These are phyloP conservation scores for Gleditsia sinensis DNA, from an alignment of 306 rosid species.

Conservation along the genomic window DNA sequence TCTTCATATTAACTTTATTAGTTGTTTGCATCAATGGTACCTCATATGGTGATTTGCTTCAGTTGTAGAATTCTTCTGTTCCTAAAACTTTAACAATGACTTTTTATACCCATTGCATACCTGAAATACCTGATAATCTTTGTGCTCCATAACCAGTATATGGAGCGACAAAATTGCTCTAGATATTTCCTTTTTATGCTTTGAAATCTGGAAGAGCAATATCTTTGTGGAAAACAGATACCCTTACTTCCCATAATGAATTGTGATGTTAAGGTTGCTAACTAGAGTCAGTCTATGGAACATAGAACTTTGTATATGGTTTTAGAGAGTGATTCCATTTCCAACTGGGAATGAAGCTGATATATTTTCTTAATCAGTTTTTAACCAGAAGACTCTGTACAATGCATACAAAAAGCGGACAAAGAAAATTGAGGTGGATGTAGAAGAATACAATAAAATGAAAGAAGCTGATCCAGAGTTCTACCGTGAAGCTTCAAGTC, in stretches of 20 bases:
- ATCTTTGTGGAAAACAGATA: slow-evolving; percentile 1
- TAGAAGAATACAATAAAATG: slow-evolving; percentile 90
- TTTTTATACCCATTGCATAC: slow-evolving; percentile 3
- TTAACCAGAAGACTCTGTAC: slow-evolving; percentile 87
- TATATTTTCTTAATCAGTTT: slow-evolving; percentile 55
- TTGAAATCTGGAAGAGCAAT: not conserved
- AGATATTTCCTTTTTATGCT: not conserved
- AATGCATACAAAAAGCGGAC: slow-evolving; percentile 91
- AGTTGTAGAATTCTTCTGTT: slow-evolving; percentile 1
- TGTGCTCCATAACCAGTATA: not conserved
- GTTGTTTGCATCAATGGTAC: not conserved
- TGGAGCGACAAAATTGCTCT: not conserved
- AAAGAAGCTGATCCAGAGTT: slow-evolving; percentile 97
- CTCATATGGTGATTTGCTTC: not conserved
- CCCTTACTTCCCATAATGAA: not conserved
- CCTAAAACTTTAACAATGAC: not conserved
- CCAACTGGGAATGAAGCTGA: slow-evolving; percentile 15
- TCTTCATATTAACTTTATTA: not conserved
- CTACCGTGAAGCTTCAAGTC: slow-evolving; percentile 98
- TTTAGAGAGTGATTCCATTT: not conserved
- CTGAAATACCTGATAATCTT: not conserved
- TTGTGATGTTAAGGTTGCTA: slow-evolving; percentile 7
- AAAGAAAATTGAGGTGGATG: slow-evolving; percentile 65
- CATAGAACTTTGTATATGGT: not conserved
- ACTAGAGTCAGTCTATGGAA: not conserved